Evolutionary conservation across 202 grass and related monocot genomes (phyloP).

Genomic region (Schoenoplectus tabernaemontani): DNA sequence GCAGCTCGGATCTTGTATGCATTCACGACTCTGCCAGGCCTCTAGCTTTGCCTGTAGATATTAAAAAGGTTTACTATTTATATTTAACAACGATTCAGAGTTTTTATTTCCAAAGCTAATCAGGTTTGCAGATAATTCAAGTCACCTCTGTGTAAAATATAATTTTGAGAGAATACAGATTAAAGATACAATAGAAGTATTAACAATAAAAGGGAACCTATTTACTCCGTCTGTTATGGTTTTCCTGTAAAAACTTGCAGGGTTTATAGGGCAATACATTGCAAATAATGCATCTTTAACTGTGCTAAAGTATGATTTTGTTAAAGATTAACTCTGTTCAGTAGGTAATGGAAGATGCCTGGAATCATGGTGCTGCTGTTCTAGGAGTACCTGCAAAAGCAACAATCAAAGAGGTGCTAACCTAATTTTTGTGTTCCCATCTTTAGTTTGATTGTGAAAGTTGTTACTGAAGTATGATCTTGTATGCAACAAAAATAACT

Average conservation of each 20-base stretch:
- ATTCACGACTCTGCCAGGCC: slow-evolving; percentile 95
- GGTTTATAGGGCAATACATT: neutral
- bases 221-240: neutral
- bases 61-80: slow-evolving; percentile 59
- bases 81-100: slow-evolving; percentile 3
- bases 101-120: neutral
- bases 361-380: slow-evolving; percentile 86
- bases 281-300: neutral
- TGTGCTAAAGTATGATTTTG: neutral
- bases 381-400: slow-evolving; percentile 98
- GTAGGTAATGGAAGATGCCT: slow-evolving; percentile 84
- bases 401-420: slow-evolving; percentile 78
- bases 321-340: slow-evolving; percentile 25
- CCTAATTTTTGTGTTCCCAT: neutral
- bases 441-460: neutral
- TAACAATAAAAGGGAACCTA: neutral
- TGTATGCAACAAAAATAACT: neutral
- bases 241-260: neutral
- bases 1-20: slow-evolving; percentile 80
- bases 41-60: slow-evolving; percentile 59
- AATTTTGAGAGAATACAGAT: slow-evolving; percentile 14
- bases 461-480: neutral
- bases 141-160: neutral
- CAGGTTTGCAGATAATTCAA: neutral
- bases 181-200: neutral